Evolutionary conservation across 371 early-diverging fungal species (phyloP).

Genomic region (Syncephalis plumigaleata): DNA sequence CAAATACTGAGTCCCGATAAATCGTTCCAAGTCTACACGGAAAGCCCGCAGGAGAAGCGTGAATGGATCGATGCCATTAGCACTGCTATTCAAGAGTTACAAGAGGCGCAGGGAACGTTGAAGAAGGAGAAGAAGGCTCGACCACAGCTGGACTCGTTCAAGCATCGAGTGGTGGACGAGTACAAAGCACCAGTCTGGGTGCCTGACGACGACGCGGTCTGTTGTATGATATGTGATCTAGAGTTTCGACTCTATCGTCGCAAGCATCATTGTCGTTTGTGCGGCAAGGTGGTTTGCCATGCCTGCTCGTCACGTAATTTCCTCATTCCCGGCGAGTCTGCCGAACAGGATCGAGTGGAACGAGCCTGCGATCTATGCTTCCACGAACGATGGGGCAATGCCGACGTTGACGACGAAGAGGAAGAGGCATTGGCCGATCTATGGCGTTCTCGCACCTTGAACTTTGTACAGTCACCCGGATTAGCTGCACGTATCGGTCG

Average conservation of each 20-base stretch:
- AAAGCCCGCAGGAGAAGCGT: conserved; percentile 22
- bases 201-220: conserved; percentile 26
- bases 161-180: conserved; percentile 20
- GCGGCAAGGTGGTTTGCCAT: conserved; percentile 54
- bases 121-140: conserved; percentile 18
- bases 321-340: conserved; percentile 7
- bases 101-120: conserved; percentile 28
- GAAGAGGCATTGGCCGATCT: neutral
- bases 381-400: conserved; percentile 7
- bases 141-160: conserved; percentile 5
- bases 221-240: conserved; percentile 33
- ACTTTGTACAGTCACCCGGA: neutral
- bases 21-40: conserved; percentile 24
- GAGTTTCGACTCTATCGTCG: conserved; percentile 31
- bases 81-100: conserved; percentile 24
- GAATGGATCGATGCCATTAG: conserved; percentile 39
- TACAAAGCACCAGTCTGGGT: conserved; percentile 55
- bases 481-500: too few relatives aligned
- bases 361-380: conserved; percentile 12
- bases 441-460: conserved; percentile 2
- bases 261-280: conserved; percentile 51
- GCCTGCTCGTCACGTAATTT: conserved; percentile 32
- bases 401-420: conserved; percentile 3
- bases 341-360: conserved; percentile 7
- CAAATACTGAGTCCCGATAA: conserved; percentile 52